Base-by-base conservation (phyloP, 371 early-diverging fungal species). In the Smittium culicis region DNA sequence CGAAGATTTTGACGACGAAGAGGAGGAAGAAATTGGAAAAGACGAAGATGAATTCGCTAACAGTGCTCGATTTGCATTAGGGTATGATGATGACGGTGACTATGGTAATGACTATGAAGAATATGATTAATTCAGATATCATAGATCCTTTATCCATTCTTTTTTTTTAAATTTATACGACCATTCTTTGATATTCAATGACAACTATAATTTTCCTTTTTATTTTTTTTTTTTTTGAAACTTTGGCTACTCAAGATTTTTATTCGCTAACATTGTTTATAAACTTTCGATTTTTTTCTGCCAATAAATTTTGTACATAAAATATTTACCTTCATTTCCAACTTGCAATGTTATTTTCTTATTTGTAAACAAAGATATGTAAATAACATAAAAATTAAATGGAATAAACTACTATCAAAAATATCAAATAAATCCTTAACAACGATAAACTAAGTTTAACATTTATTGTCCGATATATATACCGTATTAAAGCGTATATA, bases 101-200 rank as follows among this genome's bases (percentile, higher is more conserved):
- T 54, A 65, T 54, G 60, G 32, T 57, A 59, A 65, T 65, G 66
- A 34, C 3, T 65, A 65, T 27, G 66, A 65, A 14, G 66, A 65
- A 65, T 65, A 65, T 31, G 62, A 62, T 3, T 62, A 31, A 62
- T n/a, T n/a, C n/a, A n/a, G n/a, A n/a, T n/a, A n/a, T n/a, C n/a
- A n/a, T n/a, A n/a, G n/a, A n/a, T n/a, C n/a, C n/a, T n/a, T n/a
- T n/a, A n/a, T n/a, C n/a, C n/a, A n/a, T n/a, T n/a, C n/a, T n/a
- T n/a, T n/a, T n/a, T n/a, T n/a, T n/a, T n/a, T n/a, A n/a, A n/a
- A n/a, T n/a, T n/a, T n/a, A n/a, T n/a, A n/a, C n/a, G n/a, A n/a
- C n/a, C n/a, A n/a, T n/a, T n/a, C n/a, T n/a, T n/a, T n/a, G n/a
- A n/a, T n/a, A n/a, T n/a, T n/a, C n/a, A n/a, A n/a, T n/a, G n/a